phyloP scores from a whole-genome alignment of 441 rosid genomes.

The Gossypium davidsonii region DNA sequence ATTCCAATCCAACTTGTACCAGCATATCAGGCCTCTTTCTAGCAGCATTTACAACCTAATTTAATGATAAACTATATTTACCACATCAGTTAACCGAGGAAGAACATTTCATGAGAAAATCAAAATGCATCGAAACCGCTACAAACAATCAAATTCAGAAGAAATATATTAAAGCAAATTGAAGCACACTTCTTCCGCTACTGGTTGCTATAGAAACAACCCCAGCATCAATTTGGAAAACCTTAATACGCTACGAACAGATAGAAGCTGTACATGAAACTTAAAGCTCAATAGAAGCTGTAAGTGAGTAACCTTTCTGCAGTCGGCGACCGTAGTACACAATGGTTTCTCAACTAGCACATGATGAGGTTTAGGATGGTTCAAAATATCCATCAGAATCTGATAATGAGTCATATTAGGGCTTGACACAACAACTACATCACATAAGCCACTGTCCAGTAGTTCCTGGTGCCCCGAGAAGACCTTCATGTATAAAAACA shows the following conservation, averaged over 20 bases:
- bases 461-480: slow-evolving; percentile 75
- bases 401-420: slow-evolving; percentile 90
- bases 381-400: slow-evolving; percentile 73
- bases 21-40: slow-evolving; percentile 68
- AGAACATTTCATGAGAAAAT: not conserved
- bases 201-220: not conserved
- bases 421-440: slow-evolving; percentile 68
- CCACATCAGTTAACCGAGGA: not conserved
- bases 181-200: not conserved
- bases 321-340: slow-evolving; percentile 75
- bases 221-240: not conserved
- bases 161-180: not conserved
- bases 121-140: not conserved
- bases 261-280: not conserved
- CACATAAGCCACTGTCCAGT: slow-evolving; percentile 70
- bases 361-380: slow-evolving; percentile 71
- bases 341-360: slow-evolving; percentile 93
- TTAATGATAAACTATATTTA: slow-evolving; percentile 7
- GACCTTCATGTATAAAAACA: slow-evolving; percentile 35
- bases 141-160: not conserved
- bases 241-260: not conserved
- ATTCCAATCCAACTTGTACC: slow-evolving; percentile 90
- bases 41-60: slow-evolving; percentile 71
- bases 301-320: slow-evolving; percentile 53
- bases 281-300: not conserved